Evolutionary conservation across 2,329 filamentous ascomycete genomes (phyloP), one percentile per base, ranked within the genome.

Genomic region (Shiraia bambusicola): DNA sequence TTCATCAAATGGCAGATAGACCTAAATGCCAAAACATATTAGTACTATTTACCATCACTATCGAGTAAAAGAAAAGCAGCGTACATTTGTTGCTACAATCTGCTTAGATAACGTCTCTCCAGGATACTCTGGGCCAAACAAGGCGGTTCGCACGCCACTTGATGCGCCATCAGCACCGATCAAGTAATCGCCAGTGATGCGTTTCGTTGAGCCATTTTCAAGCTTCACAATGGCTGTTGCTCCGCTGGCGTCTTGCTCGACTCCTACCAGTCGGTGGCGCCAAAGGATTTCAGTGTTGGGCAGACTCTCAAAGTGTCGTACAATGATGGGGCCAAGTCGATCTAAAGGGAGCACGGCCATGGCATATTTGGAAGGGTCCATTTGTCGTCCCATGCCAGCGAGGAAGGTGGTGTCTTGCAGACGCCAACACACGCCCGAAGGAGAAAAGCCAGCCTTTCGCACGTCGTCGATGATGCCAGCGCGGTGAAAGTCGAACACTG

Each of bases 1-100:
- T 6, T 72, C 67, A 43, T 84, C 81, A 50, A 81, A 77, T 10
- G 63, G 61, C 45, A 84, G 82, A 58, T 83, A 83, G 9, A 80
- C 77, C 79, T 83, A 22, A 46, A 28, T 56, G 26, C 47, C 43
- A 27, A 30, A 8, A 13, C 9, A 26, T 15, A 5, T 16, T 26
- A 19, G 10, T n/a, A n/a, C n/a, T n/a, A n/a, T n/a, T n/a, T n/a
- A n/a, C n/a, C n/a, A n/a, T n/a, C n/a, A n/a, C n/a, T n/a, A n/a
- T n/a, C n/a, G n/a, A n/a, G n/a, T n/a, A n/a, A n/a, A n/a, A n/a
- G n/a, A n/a, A n/a, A n/a, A n/a, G n/a, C n/a, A 6, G 56, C 72
- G 59, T 53, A 79, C 79, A 67, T 84, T 83, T 5, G 80, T 83
- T 31, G 81, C 80, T 12, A 84, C 73, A 42, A 84, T 81, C 56